Conservation (phyloP, 176 grass and related monocot species). For the Eragrostis curvula region DNA sequence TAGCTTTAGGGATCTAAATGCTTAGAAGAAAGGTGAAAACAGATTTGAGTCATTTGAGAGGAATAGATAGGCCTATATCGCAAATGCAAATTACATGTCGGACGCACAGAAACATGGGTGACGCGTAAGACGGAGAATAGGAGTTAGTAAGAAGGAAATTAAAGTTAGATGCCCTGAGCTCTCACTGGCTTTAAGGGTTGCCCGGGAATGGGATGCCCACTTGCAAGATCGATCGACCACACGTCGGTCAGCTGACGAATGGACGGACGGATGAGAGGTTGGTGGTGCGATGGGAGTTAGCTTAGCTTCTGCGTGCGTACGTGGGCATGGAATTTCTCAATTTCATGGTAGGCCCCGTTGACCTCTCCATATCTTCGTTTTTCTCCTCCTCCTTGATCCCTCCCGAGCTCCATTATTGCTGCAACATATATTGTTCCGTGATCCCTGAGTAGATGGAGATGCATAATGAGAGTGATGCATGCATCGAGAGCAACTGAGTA, state of each 20-base stretch:
- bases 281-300: too few relatives aligned
- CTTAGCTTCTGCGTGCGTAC: constrained; percentile 3
- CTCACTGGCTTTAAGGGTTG: constrained; percentile 40
- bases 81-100: neutral
- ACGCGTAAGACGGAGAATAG: neutral
- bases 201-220: constrained; percentile 51
- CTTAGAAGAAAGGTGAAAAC: too few relatives aligned
- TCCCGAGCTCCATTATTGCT: constrained; percentile 48
- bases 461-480: constrained; percentile 16
- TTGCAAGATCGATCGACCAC: constrained; percentile 31
- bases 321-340: constrained; percentile 29
- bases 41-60: too few relatives aligned
- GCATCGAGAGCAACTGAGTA: neutral
- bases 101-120: neutral
- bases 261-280: neutral
- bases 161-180: constrained; percentile 24
- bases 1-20: too few relatives aligned
- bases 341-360: constrained; percentile 39
- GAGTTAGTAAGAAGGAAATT: constrained; percentile 6
- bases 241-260: neutral
- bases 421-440: constrained; percentile 41
- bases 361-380: constrained; percentile 25
- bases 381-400: constrained; percentile 25
- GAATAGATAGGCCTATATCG: too few relatives aligned
- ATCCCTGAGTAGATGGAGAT: constrained; percentile 38